Base-by-base conservation (phyloP, 768 basidiomycete genomes). In the Podaxis sp. region DNA sequence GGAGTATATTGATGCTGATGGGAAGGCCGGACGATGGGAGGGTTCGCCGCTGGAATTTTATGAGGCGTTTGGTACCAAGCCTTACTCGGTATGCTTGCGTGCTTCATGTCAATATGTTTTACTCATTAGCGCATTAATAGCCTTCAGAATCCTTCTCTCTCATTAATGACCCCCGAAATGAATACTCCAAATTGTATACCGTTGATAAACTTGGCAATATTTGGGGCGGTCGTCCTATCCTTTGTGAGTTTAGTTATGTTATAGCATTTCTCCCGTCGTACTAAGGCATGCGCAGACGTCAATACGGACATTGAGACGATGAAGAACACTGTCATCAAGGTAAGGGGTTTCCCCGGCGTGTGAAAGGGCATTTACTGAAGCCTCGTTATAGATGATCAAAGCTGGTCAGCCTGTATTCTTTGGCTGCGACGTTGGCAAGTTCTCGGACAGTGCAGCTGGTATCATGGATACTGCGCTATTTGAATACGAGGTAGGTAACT, bases 401-500 rank as follows among this genome's bases (percentile, higher is more conserved):
- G 90, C 91, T 26, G 91, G 93, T 44, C 87, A 88, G 41, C 90
- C 95, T 4, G 89, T 96, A 50, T 97, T 96, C 84, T 98, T 98
- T 71, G 96, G 95, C 0, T 97, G 96, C 72, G 96, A 99, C 71
- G 95, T 97, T 50, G 95, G 95, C 38, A 86, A 97, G 71, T 92
- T 86, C 71, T 90, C 89, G 3, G 87, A 92, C 66, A 78, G 80
- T 24, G 67, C 75, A 26, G 73, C 81, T 2, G 96, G 96, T 26
- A 87, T 97, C 66, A 93, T 96, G 95, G 95, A 95, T 71, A 84
- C 87, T 26, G 83, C 83, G 15, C 80, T 96, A 22, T 93, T 87
- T 72, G 89, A 93, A 69, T 92, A 91, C 71, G 90, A 91, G 83
- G 90, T 88, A 28, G 36, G 76, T 64, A 2, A 2, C 57, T 55